Evolutionary conservation across 2,329 filamentous ascomycete genomes (phyloP), one percentile per base, ranked within the genome.

Genomic region (Orbilia quercus): DNA sequence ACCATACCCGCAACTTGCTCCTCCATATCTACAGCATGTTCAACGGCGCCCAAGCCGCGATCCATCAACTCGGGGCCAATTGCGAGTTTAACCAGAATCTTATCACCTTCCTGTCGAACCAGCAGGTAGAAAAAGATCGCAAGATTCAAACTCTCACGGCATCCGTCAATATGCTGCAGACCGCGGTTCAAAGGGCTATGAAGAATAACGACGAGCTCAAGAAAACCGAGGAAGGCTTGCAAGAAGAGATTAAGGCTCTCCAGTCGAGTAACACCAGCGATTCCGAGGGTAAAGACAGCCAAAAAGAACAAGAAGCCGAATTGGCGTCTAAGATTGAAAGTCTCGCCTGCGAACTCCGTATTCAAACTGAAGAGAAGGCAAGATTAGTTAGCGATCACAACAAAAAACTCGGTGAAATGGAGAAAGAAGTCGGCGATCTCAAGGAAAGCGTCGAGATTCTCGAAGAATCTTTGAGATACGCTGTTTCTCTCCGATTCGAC

Each of bases 21-120:
- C 60, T 73, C 20, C 69, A 73, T 23, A 73, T 73, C 16, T 73
- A 73, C 23, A 73, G 69, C 40, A 73, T 73, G 60, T 73, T 73
- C 34, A 73, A 73, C 16, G 69, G 69, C 20, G 69, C 69, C 9
- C 69, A 73, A 25, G 69, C 69, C 9, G 69, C 69, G 22, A 73
- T 73, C 31, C 69, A 73, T 42, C 69, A 73, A 18, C 69, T 73
- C 36, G 69, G 69, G 18, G 69, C 69, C 6, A 73, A 73, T 31
- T 73, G 69, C 45, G 69, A 73, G 55, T 73, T 73, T 48, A 73
- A 73, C 60, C 69, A 73, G 42, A 73, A 73, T 40, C 69, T 73
- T 28, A 73, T 73, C 38, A 73, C 69, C 42, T 73, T 73, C 48
- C 53, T 73, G 28, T 73, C 69, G 3, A 59, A 28, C 25, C 69